Evolutionary conservation across 2,329 filamentous ascomycete genomes (phyloP), one percentile per base, ranked within the genome.

Genomic region (Lachnellula subtilissima): DNA sequence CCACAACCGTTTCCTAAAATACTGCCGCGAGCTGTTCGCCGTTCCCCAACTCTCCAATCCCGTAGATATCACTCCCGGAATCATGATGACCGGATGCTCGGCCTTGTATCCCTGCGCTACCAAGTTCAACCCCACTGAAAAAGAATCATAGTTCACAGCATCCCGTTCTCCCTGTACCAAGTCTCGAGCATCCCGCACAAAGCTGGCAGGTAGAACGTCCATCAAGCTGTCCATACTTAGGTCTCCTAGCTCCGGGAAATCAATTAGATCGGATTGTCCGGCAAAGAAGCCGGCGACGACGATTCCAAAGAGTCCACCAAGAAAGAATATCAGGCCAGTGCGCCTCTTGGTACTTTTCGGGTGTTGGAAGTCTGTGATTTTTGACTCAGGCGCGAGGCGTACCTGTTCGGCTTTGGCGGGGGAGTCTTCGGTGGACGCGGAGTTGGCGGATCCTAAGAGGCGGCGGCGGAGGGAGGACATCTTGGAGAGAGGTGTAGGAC

Each of bases 21-120:
- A 99, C 57, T 87, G 88, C 37, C 91, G 83, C 7, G 92, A 96
- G 43, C 80, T 77, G 68, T 92, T 89, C 50, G 88, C 85, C 0
- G 94, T 97, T 4, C 93, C 91, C 94, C 94, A 99, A 48, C 91
- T 96, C 73, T 99, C 94, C 23, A 99, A 81, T 1, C 94, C 94
- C 0, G 94, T 97, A 0, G 94, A 97, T 64, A 99, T 99, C 57
- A 99, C 94, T 4, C 94, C 94, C 0, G 94, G 94, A 9, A 99
- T 86, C 93, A 99, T 97, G 61, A 99, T 89, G 59, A 99, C 86
- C 1, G 94, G 91, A 66, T 97, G 91, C 57, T 89, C 81, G 15
- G 89, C 93, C 48, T 81, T 72, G 17, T 97, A 79, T 1, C 95
- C 95, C 70, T 97, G 88, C 4, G 85, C 76, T 40, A 85, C 85